Percentiles rank a stretch among this genome's conserved stretches.
Evolutionary conservation across 1,139 yeast genomes (phyloP).

Genomic region (Pneumocystis oryctolagi): DNA sequence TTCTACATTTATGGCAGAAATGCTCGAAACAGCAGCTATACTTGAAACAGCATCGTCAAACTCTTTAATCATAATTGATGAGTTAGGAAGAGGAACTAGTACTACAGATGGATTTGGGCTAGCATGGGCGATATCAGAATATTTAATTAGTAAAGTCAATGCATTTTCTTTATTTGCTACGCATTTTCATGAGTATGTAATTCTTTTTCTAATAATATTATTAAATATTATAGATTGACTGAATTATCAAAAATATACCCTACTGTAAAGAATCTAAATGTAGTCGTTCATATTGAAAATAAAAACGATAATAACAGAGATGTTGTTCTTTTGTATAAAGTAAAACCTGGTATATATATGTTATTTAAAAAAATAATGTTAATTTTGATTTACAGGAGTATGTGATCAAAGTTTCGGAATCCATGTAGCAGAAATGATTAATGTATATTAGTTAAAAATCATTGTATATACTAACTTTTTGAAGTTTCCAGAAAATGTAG

Average conservation of each 20-base stretch:
- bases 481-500: slow-evolving; percentile 74
- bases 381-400: slow-evolving; percentile 73
- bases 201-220: neutral
- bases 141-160: slow-evolving; percentile 50
- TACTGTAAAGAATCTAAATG: slow-evolving; percentile 66
- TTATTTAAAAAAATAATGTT: slow-evolving; percentile 54
- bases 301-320: slow-evolving; percentile 19
- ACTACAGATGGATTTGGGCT: slow-evolving; percentile 96
- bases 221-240: slow-evolving; percentile 32
- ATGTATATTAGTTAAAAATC: neutral
- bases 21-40: slow-evolving; percentile 90
- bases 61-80: slow-evolving; percentile 83
- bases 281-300: slow-evolving; percentile 74
- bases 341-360: neutral
- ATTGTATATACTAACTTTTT: slow-evolving; percentile 27
- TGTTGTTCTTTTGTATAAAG: slow-evolving; percentile 8
- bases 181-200: slow-evolving; percentile 64
- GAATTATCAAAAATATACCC: slow-evolving; percentile 48
- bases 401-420: slow-evolving; percentile 94
- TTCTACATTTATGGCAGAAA: slow-evolving; percentile 94
- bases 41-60: slow-evolving; percentile 71
- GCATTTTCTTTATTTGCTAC: slow-evolving; percentile 89
- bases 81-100: slow-evolving; percentile 89
- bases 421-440: slow-evolving; percentile 73
- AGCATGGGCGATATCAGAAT: slow-evolving; percentile 91